Conservation (phyloP, 2,329 filamentous ascomycete species). For the Dryadomyces quercivorus region DNA sequence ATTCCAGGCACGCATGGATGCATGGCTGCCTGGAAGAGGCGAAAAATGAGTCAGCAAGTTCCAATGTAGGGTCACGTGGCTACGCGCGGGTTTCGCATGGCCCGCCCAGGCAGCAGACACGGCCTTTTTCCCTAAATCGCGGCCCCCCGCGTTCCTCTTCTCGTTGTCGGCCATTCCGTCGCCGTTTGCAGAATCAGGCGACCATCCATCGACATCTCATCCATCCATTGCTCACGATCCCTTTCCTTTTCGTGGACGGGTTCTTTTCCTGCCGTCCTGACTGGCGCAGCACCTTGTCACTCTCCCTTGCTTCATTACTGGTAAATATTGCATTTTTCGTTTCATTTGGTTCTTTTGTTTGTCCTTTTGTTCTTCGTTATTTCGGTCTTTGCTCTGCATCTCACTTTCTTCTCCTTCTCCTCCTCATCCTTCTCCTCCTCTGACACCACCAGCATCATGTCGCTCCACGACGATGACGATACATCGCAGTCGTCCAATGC, state of each 20-base stretch:
- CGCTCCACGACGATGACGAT: no score
- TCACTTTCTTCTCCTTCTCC: neutral
- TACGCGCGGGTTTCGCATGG: conserved; percentile 7
- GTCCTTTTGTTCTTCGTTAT: neutral
- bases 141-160: neutral
- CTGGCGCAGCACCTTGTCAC: neutral
- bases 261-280: no score
- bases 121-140: neutral
- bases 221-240: no score
- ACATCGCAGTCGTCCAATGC: no score
- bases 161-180: neutral
- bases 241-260: no score
- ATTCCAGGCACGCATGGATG: neutral
- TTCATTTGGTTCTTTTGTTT: no score
- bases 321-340: neutral
- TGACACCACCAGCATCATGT: no score
- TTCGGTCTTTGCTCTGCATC: neutral
- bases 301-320: neutral
- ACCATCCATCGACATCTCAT: no score
- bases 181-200: no score
- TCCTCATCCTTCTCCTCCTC: neutral
- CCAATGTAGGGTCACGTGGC: neutral
- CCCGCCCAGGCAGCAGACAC: neutral
- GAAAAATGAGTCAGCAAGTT: neutral
- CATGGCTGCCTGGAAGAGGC: neutral